Base-by-base conservation (phyloP, 495 filamentous ascomycete species). In the Neurospora sp. region DNA sequence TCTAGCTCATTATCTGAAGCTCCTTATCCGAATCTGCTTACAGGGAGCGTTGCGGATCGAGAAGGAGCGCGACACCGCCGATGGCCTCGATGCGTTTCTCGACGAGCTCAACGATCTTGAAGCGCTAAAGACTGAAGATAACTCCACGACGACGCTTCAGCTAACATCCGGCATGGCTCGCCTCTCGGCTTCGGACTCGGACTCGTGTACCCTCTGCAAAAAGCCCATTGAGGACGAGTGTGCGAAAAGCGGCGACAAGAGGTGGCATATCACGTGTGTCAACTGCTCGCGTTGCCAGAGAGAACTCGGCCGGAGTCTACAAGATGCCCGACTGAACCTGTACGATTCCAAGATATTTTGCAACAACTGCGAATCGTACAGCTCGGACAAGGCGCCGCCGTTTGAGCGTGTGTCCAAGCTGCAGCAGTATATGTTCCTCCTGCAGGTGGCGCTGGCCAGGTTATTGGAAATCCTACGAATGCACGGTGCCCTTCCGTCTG, bases 1-100 rank as follows among this genome's bases (percentile, higher is more conserved):
- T 27, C 89, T 99, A 40, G 96, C 96, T 18, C 96, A 99, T 83
- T 99, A 99, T 78, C 88, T 99, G 27, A 99, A 99, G 81, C 92
- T 99, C 69, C 88, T 99, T 68, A 98, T 99, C 75, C 90, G 96
- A 22, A 99, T 98, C 73, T 96, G 95, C 76, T 87, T 99, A 9
- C 96, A 98, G 79, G 96, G 96, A 59, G 89, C 96, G 12, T 85
- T 99, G 44, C 94, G 92, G 80, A 88, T 98, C 45, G 96, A 99
- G 82, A 90, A 93, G 61, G 94, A 98, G 75, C 89, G 89, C 73
- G 84, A 88, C 42, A 91, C 86, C 44, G 81, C 89, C 3, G 89
- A 93, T 70, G 94, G 92, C 20, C 83, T 99, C 16, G 88, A 91
- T 74, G 82, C 87, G 35, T 97, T 99, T 79, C 87, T 99, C 40